These are phyloP conservation scores for Trichosporon coremiiforme DNA, from an alignment of 1,284 basidiomycete species.

Conservation along the genomic window DNA sequence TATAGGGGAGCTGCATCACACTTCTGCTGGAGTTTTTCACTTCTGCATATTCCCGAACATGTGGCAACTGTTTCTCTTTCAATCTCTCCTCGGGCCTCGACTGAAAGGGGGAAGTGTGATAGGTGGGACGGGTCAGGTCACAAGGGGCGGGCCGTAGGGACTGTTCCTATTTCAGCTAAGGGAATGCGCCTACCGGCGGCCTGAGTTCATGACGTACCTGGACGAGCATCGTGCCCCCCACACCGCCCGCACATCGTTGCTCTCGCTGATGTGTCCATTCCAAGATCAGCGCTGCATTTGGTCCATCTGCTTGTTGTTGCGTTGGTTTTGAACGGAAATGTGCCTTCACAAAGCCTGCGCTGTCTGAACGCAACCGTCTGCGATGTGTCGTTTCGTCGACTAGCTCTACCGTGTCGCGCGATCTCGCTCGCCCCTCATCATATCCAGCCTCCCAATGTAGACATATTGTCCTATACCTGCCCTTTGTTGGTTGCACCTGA, in stretches of 20 bases:
- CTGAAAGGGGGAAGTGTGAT: neutral
- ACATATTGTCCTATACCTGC: neutral
- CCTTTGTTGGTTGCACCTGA: neutral
- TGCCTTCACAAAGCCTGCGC: neutral
- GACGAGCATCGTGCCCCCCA: neutral
- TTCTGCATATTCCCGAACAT: constrained; percentile 9
- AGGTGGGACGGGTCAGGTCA: constrained; percentile 3
- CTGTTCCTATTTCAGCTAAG: neutral
- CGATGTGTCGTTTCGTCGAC: no score
- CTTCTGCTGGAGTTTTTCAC: constrained; percentile 13
- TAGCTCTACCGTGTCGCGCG: no score
- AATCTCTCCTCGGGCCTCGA: neutral
- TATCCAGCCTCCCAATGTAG: neutral
- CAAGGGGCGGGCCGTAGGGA: constrained; percentile 12
- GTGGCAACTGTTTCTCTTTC: neutral
- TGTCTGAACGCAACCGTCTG: no score
- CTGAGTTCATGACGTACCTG: constrained; percentile 14
- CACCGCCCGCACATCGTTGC: neutral
- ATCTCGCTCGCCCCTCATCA: neutral
- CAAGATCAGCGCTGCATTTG: neutral
- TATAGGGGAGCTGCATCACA: constrained; percentile 13
- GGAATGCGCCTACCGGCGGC: constrained; percentile 2
- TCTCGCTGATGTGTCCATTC: neutral
- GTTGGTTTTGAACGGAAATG: neutral
- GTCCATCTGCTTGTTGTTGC: neutral